Conservation (phyloP, 768 basidiomycete genomes). For the Filobasidium wieringae region DNA sequence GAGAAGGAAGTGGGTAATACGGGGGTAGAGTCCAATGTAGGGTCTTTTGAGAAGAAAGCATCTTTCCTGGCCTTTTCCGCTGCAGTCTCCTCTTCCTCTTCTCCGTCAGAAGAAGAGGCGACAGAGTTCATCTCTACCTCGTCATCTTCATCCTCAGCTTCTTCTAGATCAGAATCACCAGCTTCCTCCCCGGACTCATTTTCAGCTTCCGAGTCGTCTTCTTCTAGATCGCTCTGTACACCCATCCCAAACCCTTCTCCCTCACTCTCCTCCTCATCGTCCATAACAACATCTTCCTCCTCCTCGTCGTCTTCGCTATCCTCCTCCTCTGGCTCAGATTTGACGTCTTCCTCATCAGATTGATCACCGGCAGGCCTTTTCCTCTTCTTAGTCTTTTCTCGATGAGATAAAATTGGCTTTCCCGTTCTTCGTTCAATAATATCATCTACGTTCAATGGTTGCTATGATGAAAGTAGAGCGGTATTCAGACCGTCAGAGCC, state of each 20-base stretch:
- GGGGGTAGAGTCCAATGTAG: constrained; percentile 42
- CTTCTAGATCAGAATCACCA: constrained; percentile 18
- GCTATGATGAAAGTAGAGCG: constrained; percentile 39
- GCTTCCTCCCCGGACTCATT: constrained; percentile 29
- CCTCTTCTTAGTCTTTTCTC: constrained; percentile 54
- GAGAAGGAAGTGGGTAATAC: constrained; percentile 63
- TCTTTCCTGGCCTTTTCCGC: constrained; percentile 60
- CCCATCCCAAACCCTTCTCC: constrained; percentile 22
- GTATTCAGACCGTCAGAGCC: not conserved
- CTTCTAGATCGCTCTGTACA: constrained; percentile 11
- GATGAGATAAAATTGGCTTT: constrained; percentile 35
- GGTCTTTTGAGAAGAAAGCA: constrained; percentile 63
- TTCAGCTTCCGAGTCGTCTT: constrained; percentile 21
- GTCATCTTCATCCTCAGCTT: constrained; percentile 24
- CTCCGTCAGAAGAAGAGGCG: constrained; percentile 36
- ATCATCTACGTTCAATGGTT: constrained; percentile 78
- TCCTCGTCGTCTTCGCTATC: constrained; percentile 28
- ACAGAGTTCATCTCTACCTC: constrained; percentile 34
- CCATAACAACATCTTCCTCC: constrained; percentile 21
- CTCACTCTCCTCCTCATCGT: constrained; percentile 18
- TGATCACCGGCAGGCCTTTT: constrained; percentile 26
- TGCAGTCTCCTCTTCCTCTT: constrained; percentile 45
- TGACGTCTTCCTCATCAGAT: constrained; percentile 12
- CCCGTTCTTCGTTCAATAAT: constrained; percentile 66
- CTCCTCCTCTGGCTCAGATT: constrained; percentile 36